These are phyloP conservation scores for Aspergillus pseudoglaucus DNA, from an alignment of 2,329 filamentous ascomycete genomes.

Conservation along the genomic window DNA sequence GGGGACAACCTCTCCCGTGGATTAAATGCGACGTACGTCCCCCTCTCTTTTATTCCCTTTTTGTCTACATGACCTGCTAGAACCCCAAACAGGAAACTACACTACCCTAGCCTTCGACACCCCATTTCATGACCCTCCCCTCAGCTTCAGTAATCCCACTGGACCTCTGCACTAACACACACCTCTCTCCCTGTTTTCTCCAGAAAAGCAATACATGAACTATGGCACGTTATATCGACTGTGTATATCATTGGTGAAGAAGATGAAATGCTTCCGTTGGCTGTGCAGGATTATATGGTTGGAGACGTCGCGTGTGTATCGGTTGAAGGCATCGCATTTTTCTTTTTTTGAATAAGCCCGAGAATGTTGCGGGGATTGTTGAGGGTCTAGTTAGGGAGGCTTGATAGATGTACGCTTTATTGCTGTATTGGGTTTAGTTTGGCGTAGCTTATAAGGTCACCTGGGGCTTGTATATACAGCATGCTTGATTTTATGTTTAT, in stretches of 20 bases:
- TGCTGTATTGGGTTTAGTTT: too few species aligned
- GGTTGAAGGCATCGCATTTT: conserved; percentile 33
- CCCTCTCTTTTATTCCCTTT: neutral
- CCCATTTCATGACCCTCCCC: conserved; percentile 27
- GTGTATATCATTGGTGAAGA: conserved; percentile 33
- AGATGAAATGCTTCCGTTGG: conserved; percentile 26
- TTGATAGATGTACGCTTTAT: neutral
- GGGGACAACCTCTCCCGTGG: conserved; percentile 14
- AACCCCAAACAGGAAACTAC: conserved; percentile 12
- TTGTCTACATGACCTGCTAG: neutral
- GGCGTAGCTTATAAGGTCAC: too few species aligned
- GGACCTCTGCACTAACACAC: conserved; percentile 14
- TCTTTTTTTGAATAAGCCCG: conserved; percentile 36
- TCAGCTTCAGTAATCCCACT: conserved; percentile 15
- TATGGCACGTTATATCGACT: conserved; percentile 30
- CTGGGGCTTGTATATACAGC: too few species aligned
- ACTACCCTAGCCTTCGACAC: conserved; percentile 4
- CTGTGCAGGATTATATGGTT: conserved; percentile 27
- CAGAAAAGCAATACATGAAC: conserved; percentile 19
- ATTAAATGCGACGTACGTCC: conserved; percentile 16
- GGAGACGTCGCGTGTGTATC: conserved; percentile 22
- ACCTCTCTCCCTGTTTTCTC: conserved; percentile 23
- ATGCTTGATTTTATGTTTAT: too few species aligned
- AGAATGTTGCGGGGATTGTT: conserved; percentile 27
- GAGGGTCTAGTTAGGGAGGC: conserved; percentile 14